Evolutionary conservation across 345 rosid genomes (phyloP), one percentile per base, ranked within the genome.

Genomic region (Rhodamnia rubescens): DNA sequence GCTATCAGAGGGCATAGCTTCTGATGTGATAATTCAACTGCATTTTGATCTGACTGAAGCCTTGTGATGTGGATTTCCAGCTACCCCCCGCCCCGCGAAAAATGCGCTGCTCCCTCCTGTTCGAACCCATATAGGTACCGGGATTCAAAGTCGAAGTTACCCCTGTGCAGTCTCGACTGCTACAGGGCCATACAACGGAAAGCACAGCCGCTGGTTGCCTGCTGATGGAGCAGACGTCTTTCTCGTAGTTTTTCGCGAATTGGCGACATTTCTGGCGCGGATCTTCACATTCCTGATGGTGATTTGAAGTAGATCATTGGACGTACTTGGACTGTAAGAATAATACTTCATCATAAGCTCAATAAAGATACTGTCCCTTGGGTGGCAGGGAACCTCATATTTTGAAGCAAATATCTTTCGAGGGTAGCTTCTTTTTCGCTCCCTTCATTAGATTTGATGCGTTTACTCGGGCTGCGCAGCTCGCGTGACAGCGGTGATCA

Each of bases 91-190:
- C 96, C 94, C 0, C 92, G 98, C 6, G 99, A 97, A 86, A 94
- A 90, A 15, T 97, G 98, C 7, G 98, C 96, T 0, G 98, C 95
- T 58, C 98, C 98, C 49, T 89, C 92, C 1, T 97, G 98, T 84
- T 85, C 90, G 36, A 97, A 95, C 85, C 93, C 98, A 6, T 96
- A 89, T 93, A 96, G 84, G 90, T 97, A 97, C 82, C 92, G 98
- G 24, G 94, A 97, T 90, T 94, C 98, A 7, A 96, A 96, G 90
- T 90, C 96, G 1, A 93, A 93, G 87, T 89, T 93, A 81, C 99
- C 99, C 53, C 96, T 97, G 36, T 96, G 99, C 92, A 97, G 99
- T 88, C 94, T 97, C 84, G 85, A 89, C 85, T 97, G 99, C 89
- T 97, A 97, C 92, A 97, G 93, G 89, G 98, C 96, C 42, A 84